Conservation (phyloP, 2,329 filamentous ascomycete genomes). For the Aurifilum marmelostoma region DNA sequence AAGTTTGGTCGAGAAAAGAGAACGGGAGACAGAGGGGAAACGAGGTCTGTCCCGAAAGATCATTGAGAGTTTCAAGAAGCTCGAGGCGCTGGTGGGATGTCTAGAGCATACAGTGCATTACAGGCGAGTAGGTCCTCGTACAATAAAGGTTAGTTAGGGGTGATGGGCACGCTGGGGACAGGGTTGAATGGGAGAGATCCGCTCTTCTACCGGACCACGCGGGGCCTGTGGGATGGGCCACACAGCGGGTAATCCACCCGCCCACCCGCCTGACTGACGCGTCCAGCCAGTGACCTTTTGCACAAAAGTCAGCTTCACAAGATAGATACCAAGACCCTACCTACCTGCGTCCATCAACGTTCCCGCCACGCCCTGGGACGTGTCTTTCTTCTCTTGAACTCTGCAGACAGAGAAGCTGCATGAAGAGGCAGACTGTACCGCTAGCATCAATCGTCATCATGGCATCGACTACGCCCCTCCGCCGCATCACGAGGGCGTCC, state of each 20-base stretch:
- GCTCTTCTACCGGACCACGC: neutral
- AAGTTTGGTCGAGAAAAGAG: neutral
- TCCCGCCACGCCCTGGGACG: neutral
- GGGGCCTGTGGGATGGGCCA: neutral
- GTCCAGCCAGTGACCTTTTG: slow-evolving; percentile 28
- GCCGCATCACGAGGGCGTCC: slow-evolving; percentile 53
- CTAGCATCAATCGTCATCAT: slow-evolving; percentile 12
- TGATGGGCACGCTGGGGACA: too few relatives aligned
- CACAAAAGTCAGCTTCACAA: slow-evolving; percentile 14
- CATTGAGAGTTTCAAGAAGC: too few relatives aligned
- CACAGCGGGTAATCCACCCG: neutral
- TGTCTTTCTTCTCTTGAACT: neutral
- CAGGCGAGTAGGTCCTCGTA: too few relatives aligned
- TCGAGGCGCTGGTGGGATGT: too few relatives aligned
- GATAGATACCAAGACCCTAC: too few relatives aligned
- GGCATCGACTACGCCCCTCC: slow-evolving; percentile 36
- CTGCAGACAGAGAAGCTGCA: neutral
- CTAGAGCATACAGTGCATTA: too few relatives aligned
- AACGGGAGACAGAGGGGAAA: too few relatives aligned
- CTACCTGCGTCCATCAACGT: neutral
- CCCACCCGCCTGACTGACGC: neutral
- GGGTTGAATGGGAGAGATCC: neutral
- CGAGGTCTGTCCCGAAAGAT: too few relatives aligned
- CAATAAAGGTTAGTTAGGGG: too few relatives aligned
- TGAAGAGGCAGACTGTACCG: neutral